Evolutionary conservation across 139 green algal genomes (phyloP).

Genomic region (Closterium sp.): DNA sequence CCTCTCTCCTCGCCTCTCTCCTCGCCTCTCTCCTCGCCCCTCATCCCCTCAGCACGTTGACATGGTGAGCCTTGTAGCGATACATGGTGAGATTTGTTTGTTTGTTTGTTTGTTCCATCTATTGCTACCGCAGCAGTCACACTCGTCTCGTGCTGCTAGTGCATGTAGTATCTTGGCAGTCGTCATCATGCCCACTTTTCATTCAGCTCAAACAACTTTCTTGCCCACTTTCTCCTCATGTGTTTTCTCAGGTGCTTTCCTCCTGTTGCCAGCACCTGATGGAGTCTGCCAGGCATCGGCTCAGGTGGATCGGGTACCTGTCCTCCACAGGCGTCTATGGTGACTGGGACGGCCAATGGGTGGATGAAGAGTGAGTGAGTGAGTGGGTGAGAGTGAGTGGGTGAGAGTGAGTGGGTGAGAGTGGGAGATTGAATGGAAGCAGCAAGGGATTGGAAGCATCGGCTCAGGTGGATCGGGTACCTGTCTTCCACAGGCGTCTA

Average conservation of each 20-base stretch:
- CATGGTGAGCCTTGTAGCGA: not conserved
- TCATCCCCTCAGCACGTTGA: not conserved
- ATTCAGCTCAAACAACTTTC: not conserved
- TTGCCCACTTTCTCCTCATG: not conserved
- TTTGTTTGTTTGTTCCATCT: too few relatives aligned
- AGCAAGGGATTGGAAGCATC: too few relatives aligned
- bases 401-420: not conserved
- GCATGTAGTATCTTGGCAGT: too few relatives aligned
- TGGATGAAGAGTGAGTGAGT: not conserved
- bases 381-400: not conserved
- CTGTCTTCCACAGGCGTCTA: too few relatives aligned
- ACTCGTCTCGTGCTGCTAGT: too few relatives aligned
- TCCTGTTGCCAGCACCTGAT: not conserved
- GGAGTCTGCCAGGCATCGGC: not conserved
- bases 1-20: not conserved
- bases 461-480: too few relatives aligned
- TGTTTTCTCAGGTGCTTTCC: not conserved
- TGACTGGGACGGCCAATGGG: not conserved
- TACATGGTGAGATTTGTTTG: not conserved
- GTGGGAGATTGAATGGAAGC: too few relatives aligned
- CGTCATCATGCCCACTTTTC: too few relatives aligned
- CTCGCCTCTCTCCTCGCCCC: not conserved
- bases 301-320: not conserved
- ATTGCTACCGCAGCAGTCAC: too few relatives aligned
- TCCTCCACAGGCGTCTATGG: not conserved